These are phyloP conservation scores for Lenzites betulinus DNA, from an alignment of 768 basidiomycete genomes.

Conservation along the genomic window DNA sequence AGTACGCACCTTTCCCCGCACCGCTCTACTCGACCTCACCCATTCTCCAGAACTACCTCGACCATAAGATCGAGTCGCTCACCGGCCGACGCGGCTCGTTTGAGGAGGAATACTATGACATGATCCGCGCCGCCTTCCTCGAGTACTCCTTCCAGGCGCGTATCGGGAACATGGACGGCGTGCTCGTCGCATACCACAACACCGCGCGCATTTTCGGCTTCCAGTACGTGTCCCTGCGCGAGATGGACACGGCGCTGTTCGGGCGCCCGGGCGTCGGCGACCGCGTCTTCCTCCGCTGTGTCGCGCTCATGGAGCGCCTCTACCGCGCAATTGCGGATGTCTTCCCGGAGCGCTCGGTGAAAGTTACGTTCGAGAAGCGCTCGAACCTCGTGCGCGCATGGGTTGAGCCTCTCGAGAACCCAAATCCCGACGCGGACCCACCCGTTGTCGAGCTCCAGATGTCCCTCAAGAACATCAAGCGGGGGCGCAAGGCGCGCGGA, in stretches of 20 bases:
- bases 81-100: constrained; percentile 76
- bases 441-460: constrained; percentile 65
- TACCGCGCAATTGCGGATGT: constrained; percentile 54
- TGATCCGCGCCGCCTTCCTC: constrained; percentile 90
- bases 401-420: constrained; percentile 62
- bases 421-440: constrained; percentile 35
- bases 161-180: constrained; percentile 97
- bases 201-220: constrained; percentile 88
- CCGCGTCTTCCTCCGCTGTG: constrained; percentile 73
- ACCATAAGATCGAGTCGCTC: constrained; percentile 68
- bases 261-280: constrained; percentile 65
- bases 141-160: constrained; percentile 91
- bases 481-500: constrained; percentile 40
- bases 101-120: constrained; percentile 93
- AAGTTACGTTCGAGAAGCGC: constrained; percentile 61
- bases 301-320: constrained; percentile 69
- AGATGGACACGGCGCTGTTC: constrained; percentile 85
- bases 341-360: constrained; percentile 65
- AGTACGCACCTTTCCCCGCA: constrained; percentile 37
- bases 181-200: constrained; percentile 87
- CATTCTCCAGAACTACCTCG: constrained; percentile 64
- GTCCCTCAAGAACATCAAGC: constrained; percentile 46
- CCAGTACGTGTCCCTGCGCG: constrained; percentile 84
- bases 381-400: constrained; percentile 56
- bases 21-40: not conserved